Conservation (phyloP, 1,284 basidiomycete genomes). For the Microbotryomycetes sp. region DNA sequence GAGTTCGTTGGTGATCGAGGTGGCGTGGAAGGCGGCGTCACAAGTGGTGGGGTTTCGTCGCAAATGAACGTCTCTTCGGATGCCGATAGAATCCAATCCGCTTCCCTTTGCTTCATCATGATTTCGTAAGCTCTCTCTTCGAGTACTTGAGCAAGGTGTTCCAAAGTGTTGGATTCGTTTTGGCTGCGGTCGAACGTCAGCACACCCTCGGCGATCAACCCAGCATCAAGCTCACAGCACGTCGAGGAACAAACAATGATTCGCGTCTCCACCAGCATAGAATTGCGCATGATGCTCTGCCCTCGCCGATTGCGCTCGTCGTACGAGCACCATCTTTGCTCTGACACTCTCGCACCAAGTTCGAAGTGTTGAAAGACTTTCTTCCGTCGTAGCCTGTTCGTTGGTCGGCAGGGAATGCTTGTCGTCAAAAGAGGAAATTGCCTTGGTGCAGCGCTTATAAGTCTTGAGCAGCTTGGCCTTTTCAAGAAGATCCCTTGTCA, state of each 20-base stretch:
- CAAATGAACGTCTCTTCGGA: neutral
- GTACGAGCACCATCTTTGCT: constrained; percentile 23
- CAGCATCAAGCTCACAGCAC: constrained; percentile 8
- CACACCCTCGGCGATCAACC: neutral
- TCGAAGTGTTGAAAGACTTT: constrained; percentile 5
- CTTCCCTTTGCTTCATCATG: neutral
- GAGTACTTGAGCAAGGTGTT: constrained; percentile 5
- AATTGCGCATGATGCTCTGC: constrained; percentile 32
- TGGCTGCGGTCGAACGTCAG: too few species aligned
- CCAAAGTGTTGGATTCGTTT: constrained; percentile 9
- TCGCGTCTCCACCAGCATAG: constrained; percentile 32
- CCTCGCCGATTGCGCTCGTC: constrained; percentile 20
- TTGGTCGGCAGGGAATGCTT: neutral
- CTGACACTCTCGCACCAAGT: constrained; percentile 18
- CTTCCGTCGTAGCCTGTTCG: constrained; percentile 1
- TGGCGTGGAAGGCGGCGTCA: neutral
- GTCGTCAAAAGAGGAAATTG: constrained; percentile 21
- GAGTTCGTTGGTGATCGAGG: neutral
- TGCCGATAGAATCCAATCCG: neutral
- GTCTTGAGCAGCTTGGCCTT: constrained; percentile 32
- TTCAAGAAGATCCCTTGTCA: too few species aligned
- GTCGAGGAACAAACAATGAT: constrained; percentile 26
- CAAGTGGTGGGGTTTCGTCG: neutral
- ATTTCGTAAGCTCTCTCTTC: constrained; percentile 16
- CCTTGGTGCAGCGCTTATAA: constrained; percentile 27